These are phyloP conservation scores for Daldinia decipiens DNA, from an alignment of 495 filamentous ascomycete genomes.

Conservation along the genomic window DNA sequence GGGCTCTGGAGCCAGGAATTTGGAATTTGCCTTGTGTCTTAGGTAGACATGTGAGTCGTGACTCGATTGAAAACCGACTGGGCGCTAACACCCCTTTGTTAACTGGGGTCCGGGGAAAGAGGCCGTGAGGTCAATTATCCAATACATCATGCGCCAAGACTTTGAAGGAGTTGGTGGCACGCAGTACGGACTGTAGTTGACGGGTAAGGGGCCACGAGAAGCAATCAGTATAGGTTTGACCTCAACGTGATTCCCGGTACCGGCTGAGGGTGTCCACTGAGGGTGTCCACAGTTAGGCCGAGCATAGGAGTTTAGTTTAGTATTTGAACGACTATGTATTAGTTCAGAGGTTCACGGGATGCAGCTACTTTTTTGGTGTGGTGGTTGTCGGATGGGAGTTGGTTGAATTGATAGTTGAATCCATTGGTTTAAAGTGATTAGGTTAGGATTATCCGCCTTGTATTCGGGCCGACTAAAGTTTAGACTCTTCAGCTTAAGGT, in stretches of 20 bases:
- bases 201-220: slow-evolving; percentile 4
- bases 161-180: slow-evolving; percentile 20
- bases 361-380: slow-evolving; percentile 29
- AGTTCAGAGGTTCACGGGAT: neutral
- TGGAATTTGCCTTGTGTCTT: slow-evolving; percentile 10
- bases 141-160: slow-evolving; percentile 16
- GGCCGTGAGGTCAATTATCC: neutral
- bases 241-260: neutral
- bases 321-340: neutral
- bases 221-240: neutral
- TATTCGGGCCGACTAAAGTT: slow-evolving; percentile 34
- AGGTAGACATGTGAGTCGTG: slow-evolving; percentile 24
- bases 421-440: neutral
- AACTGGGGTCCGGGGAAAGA: slow-evolving; percentile 18
- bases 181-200: neutral
- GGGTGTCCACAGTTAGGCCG: slow-evolving; percentile 35
- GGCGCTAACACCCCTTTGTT: neutral
- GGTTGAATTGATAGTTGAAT: slow-evolving; percentile 7
- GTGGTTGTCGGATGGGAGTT: neutral
- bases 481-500: neutral
- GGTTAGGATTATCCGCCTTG: slow-evolving; percentile 4
- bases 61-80: neutral
- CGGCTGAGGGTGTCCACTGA: slow-evolving; percentile 26
- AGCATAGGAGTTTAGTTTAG: slow-evolving; percentile 13
- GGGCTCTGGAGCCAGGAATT: slow-evolving; percentile 5